Evolutionary conservation across 345 rosid genomes (phyloP).

Genomic region (Eutrema japonicum): DNA sequence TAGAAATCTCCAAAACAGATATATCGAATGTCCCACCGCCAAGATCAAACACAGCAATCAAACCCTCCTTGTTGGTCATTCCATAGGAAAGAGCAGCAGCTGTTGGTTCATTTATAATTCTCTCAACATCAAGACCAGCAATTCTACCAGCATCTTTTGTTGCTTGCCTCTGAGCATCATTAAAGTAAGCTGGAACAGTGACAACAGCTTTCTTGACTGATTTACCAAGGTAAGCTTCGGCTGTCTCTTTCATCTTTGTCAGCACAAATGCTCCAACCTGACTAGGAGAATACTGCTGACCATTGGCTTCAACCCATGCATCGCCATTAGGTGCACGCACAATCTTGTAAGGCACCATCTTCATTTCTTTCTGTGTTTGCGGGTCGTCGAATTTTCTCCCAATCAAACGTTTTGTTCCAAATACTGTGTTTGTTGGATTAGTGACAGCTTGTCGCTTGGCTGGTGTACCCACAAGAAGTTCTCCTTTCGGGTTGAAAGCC

Average conservation of each 20-base stretch:
- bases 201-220: slow-evolving; percentile 72
- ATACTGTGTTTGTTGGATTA: slow-evolving; percentile 78
- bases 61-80: slow-evolving; percentile 89
- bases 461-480: slow-evolving; percentile 82
- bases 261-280: slow-evolving; percentile 83
- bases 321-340: slow-evolving; percentile 91
- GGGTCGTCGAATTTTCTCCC: slow-evolving; percentile 81
- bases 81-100: slow-evolving; percentile 98
- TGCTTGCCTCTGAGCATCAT: slow-evolving; percentile 97
- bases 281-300: slow-evolving; percentile 87
- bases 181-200: slow-evolving; percentile 93
- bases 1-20: slow-evolving; percentile 86
- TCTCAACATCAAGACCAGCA: slow-evolving; percentile 86
- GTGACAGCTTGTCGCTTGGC: slow-evolving; percentile 97
- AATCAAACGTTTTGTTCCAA: slow-evolving; percentile 80
- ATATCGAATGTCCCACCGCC: slow-evolving; percentile 95
- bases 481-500: slow-evolving; percentile 78
- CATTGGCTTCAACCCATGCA: slow-evolving; percentile 91
- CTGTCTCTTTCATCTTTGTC: slow-evolving; percentile 93
- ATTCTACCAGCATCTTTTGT: slow-evolving; percentile 96
- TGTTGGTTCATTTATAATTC: slow-evolving; percentile 91
- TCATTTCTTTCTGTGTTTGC: slow-evolving; percentile 84
- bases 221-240: slow-evolving; percentile 82
- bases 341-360: slow-evolving; percentile 87
- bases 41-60: slow-evolving; percentile 91